A percentile compares a stretch with the other conserved stretches of the same genome.
Evolutionary conservation across 75 land plant genomes (phyloP).

Genomic region (Selaginella tamariscina): DNA sequence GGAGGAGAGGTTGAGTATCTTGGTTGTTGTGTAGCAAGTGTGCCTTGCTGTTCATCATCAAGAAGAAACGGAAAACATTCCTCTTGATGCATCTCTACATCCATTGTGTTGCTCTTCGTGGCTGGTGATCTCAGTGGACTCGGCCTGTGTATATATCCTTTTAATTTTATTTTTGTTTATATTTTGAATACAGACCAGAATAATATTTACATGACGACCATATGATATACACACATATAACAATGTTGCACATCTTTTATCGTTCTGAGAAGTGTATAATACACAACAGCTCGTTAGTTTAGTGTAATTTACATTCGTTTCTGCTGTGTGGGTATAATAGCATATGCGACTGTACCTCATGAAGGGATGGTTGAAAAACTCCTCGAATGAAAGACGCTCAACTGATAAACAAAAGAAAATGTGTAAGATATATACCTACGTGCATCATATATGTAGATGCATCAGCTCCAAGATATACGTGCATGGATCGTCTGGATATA

Average conservation of each 20-base stretch:
- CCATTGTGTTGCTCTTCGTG: neutral
- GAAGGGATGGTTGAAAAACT: slow-evolving; percentile 76
- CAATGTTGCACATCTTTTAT: no score
- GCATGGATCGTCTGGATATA: slow-evolving; percentile 9
- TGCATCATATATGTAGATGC: no score
- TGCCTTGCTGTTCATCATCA: slow-evolving; percentile 54
- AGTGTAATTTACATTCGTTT: no score
- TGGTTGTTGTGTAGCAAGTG: slow-evolving; percentile 14
- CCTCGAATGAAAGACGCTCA: slow-evolving; percentile 82
- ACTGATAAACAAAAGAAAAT: slow-evolving; percentile 32
- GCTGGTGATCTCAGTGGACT: neutral
- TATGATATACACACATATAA: no score
- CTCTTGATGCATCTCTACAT: slow-evolving; percentile 38
- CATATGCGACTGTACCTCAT: slow-evolving; percentile 41
- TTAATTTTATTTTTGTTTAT: no score
- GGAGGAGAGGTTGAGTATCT: slow-evolving; percentile 17
- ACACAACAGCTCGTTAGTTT: no score
- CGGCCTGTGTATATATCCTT: no score
- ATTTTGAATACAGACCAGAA: no score
- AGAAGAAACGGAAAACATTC: slow-evolving; percentile 59
- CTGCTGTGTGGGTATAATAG: no score
- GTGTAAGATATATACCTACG: neutral
- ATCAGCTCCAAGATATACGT: no score
- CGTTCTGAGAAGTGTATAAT: no score
- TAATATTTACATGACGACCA: no score